Conservation (phyloP, 164 flowering plant species). For the Kalanchoe fedtschenkoi region DNA sequence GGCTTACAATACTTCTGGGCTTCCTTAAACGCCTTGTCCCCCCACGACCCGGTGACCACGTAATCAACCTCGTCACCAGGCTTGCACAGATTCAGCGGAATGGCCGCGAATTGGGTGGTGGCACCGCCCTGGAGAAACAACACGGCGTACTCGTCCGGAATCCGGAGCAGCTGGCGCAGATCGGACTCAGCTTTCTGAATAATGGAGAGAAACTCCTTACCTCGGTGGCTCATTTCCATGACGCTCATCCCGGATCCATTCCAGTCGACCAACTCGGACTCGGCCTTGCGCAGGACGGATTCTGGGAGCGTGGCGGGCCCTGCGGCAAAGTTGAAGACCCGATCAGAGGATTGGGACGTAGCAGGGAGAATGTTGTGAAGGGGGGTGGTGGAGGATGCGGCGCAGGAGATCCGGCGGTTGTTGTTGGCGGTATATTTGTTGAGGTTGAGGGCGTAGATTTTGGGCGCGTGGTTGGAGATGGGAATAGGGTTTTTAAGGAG, state of each 20-base stretch:
- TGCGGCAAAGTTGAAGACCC: conserved; percentile 81
- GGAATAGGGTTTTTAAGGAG: conserved; percentile 6
- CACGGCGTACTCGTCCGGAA: conserved; percentile 55
- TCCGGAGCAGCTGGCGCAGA: conserved; percentile 51
- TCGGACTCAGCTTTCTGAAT: conserved; percentile 87
- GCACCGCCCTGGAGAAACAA: conserved; percentile 91
- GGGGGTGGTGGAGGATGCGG: neutral
- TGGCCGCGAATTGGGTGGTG: conserved; percentile 79
- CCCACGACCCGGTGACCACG: conserved; percentile 87
- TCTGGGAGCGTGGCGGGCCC: conserved; percentile 84
- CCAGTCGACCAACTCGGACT: conserved; percentile 78
- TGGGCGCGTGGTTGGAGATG: conserved; percentile 2
- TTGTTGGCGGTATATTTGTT: conserved; percentile 3
- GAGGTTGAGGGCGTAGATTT: neutral
- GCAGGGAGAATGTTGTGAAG: conserved; percentile 5
- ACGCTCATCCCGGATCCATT: conserved; percentile 79
- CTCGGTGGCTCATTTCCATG: conserved; percentile 96
- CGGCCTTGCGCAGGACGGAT: conserved; percentile 52
- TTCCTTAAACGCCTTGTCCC: conserved; percentile 87
- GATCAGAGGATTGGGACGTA: conserved; percentile 9
- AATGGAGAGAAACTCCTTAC: conserved; percentile 73
- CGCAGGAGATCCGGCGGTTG: conserved; percentile 11
- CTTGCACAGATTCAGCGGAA: conserved; percentile 61
- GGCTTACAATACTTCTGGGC: conserved; percentile 65
- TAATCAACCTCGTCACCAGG: conserved; percentile 63